Percentiles rank a stretch among this genome's conserved stretches.
Evolutionary conservation across 768 basidiomycete genomes (phyloP).

Genomic region (Ramaria sp.): DNA sequence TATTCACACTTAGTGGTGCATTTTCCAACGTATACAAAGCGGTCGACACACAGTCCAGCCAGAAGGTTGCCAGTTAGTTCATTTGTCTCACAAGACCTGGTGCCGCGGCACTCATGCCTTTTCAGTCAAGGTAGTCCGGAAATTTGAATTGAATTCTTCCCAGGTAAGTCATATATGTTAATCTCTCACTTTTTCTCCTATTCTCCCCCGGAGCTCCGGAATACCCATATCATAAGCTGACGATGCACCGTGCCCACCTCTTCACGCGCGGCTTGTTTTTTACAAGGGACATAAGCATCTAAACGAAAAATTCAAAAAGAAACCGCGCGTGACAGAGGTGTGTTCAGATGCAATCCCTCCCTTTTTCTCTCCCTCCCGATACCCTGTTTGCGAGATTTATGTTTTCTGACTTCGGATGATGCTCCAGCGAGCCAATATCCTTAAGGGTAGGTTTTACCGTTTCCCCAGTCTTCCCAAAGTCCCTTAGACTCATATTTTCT

Average conservation of each 20-base stretch:
- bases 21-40: slow-evolving; percentile 99
- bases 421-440: slow-evolving; percentile 85
- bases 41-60: slow-evolving; percentile 57
- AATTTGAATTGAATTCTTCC: slow-evolving; percentile 80
- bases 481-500: not conserved
- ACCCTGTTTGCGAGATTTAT: slow-evolving; percentile 6
- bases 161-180: slow-evolving; percentile 55
- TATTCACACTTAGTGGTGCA: slow-evolving; percentile 51
- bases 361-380: slow-evolving; percentile 15
- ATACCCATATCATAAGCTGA: slow-evolving; percentile 5
- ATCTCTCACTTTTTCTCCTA: slow-evolving; percentile 6
- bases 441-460: slow-evolving; percentile 57
- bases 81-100: slow-evolving; percentile 11
- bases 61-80: slow-evolving; percentile 71
- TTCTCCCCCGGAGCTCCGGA: not conserved
- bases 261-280: slow-evolving; percentile 14
- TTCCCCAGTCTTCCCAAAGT: not conserved
- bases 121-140: slow-evolving; percentile 88
- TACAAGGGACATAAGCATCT: slow-evolving; percentile 86
- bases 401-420: slow-evolving; percentile 9
- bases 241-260: slow-evolving; percentile 16
- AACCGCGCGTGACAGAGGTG: slow-evolving; percentile 98
- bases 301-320: slow-evolving; percentile 91
- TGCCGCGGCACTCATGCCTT: slow-evolving; percentile 11
- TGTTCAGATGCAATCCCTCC: slow-evolving; percentile 20